Conservation (phyloP, 192 early-diverging fungal genomes). For the Backusella tarrabulga region DNA sequence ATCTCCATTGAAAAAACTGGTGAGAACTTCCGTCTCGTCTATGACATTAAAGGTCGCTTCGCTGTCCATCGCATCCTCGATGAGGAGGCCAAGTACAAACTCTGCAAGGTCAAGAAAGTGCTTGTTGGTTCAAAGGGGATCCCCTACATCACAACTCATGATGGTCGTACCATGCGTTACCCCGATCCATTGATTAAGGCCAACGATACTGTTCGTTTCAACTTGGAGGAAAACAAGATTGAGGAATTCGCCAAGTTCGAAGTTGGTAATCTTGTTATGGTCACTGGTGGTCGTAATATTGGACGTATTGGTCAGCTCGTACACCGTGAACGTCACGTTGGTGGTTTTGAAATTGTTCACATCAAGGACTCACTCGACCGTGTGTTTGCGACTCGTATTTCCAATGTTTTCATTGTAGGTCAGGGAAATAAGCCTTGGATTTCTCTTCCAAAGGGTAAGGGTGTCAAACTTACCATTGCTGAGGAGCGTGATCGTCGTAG, state of each 20-base stretch:
- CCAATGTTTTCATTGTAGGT: conserved; percentile 92
- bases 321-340: conserved; percentile 95
- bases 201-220: conserved; percentile 98
- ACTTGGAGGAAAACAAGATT: conserved; percentile 92
- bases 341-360: conserved; percentile 99
- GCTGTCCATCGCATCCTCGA: conserved; percentile 98
- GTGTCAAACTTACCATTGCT: conserved; percentile 96
- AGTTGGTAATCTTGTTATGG: conserved; percentile 92
- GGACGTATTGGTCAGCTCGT: conserved; percentile 97
- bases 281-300: conserved; percentile 98
- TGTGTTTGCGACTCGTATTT: conserved; percentile 95
- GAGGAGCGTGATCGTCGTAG: conserved; percentile 96
- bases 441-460: conserved; percentile 98
- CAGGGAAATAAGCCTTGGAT: conserved; percentile 91
- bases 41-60: conserved; percentile 99
- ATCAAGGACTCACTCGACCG: conserved; percentile 96
- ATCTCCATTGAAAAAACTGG: conserved; percentile 94
- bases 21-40: conserved; percentile 99
- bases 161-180: conserved; percentile 99
- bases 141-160: conserved; percentile 96
- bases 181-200: conserved; percentile 99
- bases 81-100: conserved; percentile 99
- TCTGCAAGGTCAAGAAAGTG: conserved; percentile 96
- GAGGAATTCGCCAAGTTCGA: conserved; percentile 96
- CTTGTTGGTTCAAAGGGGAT: conserved; percentile 95